Conservation (phyloP, 2,329 filamentous ascomycete genomes). For the Trichophyton benhamiae region DNA sequence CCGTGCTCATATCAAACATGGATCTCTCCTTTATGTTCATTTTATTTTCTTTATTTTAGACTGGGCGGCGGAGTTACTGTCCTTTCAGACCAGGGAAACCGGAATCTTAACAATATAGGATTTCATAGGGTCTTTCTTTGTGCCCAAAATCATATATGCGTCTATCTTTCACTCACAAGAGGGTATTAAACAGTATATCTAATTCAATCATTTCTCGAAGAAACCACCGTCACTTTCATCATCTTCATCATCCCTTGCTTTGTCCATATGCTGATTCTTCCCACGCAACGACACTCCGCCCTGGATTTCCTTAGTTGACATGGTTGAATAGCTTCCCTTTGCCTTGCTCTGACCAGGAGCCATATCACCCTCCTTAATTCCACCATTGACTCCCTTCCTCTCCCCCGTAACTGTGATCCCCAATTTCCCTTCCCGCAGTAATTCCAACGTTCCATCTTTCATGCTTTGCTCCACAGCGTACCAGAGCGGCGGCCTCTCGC, state of each 20-base stretch:
- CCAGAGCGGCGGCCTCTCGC: conserved; percentile 33
- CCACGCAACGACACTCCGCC: background rate
- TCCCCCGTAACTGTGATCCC: conserved; percentile 17
- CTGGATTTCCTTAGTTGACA: background rate
- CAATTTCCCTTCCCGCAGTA: conserved; percentile 32
- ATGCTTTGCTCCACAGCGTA: conserved; percentile 34
- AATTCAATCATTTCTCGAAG: conserved; percentile 12
- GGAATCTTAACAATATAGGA: background rate
- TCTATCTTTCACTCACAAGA: background rate
- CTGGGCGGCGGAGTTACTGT: background rate
- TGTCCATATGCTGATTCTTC: conserved; percentile 2
- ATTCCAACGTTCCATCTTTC: conserved; percentile 31
- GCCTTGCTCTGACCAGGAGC: background rate
- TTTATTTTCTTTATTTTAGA: background rate
- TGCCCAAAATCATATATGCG: background rate
- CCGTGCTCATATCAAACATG: too few relatives aligned
- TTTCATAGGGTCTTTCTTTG: background rate
- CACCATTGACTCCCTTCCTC: conserved; percentile 8
- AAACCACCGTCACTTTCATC: conserved; percentile 19
- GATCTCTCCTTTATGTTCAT: background rate
- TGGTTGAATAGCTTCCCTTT: background rate
- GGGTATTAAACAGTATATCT: background rate
- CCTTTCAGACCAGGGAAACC: background rate
- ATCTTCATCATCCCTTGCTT: conserved; percentile 9
- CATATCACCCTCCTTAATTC: background rate